Percentiles rank a stretch among this genome's conserved stretches.
Conservation (phyloP, 257 asterid species). For the Avicennia marina region DNA sequence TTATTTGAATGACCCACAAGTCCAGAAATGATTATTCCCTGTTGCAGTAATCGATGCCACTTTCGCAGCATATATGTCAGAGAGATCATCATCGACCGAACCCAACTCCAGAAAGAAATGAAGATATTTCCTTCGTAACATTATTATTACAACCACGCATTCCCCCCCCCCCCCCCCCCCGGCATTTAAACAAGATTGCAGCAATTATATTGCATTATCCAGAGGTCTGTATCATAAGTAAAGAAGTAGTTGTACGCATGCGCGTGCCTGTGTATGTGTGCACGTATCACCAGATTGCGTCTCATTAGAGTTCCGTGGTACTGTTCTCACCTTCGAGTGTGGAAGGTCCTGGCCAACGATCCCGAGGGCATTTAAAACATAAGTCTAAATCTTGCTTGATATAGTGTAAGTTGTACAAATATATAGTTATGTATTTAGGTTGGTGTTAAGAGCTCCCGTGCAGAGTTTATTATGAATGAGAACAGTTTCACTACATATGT, state of each 20-base stretch:
- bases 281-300: not conserved
- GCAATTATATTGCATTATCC: not conserved
- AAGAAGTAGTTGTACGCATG: not conserved
- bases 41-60: constrained; percentile 10
- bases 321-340: too few species aligned
- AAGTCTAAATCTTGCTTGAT: too few species aligned
- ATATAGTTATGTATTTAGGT: too few species aligned
- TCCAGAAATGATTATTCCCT: constrained; percentile 9
- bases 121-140: not conserved
- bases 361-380: too few species aligned
- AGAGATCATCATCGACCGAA: constrained; percentile 17
- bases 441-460: too few species aligned
- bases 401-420: too few species aligned
- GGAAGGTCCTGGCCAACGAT: too few species aligned
- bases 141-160: not conserved
- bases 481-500: too few species aligned
- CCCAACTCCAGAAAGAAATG: constrained; percentile 10
- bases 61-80: constrained; percentile 8
- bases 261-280: too few species aligned
- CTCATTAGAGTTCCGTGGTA: not conserved
- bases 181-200: not conserved
- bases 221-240: not conserved
- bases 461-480: too few species aligned
- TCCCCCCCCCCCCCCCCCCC: not conserved
- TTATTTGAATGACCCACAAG: constrained; percentile 8